Percentiles rank a stretch among this genome's conserved stretches.
These are phyloP conservation scores for Syzygium aromaticum DNA, from an alignment of 345 rosid species.

Conservation along the genomic window DNA sequence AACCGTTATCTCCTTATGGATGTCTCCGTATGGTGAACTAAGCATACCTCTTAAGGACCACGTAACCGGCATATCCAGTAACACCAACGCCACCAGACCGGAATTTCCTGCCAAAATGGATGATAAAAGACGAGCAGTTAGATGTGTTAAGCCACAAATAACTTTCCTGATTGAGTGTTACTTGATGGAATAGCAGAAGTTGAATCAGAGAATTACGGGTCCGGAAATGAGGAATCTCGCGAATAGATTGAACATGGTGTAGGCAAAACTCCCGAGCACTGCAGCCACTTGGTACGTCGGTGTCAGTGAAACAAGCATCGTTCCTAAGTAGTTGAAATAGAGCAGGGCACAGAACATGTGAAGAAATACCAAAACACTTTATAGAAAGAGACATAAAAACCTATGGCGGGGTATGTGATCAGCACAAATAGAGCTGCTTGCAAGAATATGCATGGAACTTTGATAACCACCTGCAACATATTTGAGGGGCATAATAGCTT, in stretches of 20 bases:
- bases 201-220: slow-evolving; percentile 17
- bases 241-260: slow-evolving; percentile 34
- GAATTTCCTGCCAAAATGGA: slow-evolving; percentile 15
- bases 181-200: background rate
- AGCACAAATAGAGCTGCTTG: slow-evolving; percentile 15
- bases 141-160: background rate
- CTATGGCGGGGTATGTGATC: slow-evolving; percentile 31
- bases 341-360: slow-evolving; percentile 33
- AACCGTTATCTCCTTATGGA: slow-evolving; percentile 8
- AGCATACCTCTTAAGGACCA: slow-evolving; percentile 36
- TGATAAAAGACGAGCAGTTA: background rate
- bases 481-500: background rate
- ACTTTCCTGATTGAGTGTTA: background rate
- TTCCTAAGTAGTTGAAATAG: slow-evolving; percentile 30
- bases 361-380: slow-evolving; percentile 36
- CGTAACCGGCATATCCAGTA: slow-evolving; percentile 25
- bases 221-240: slow-evolving; percentile 39
- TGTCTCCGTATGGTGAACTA: slow-evolving; percentile 36
- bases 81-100: slow-evolving; percentile 41
- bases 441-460: slow-evolving; percentile 30
- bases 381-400: slow-evolving; percentile 20
- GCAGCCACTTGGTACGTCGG: slow-evolving; percentile 30
- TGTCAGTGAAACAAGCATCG: slow-evolving; percentile 27
- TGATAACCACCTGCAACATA: slow-evolving; percentile 34
- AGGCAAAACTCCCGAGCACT: slow-evolving; percentile 16